Conservation (phyloP, 139 green algal species). For the Volvox africanus region DNA sequence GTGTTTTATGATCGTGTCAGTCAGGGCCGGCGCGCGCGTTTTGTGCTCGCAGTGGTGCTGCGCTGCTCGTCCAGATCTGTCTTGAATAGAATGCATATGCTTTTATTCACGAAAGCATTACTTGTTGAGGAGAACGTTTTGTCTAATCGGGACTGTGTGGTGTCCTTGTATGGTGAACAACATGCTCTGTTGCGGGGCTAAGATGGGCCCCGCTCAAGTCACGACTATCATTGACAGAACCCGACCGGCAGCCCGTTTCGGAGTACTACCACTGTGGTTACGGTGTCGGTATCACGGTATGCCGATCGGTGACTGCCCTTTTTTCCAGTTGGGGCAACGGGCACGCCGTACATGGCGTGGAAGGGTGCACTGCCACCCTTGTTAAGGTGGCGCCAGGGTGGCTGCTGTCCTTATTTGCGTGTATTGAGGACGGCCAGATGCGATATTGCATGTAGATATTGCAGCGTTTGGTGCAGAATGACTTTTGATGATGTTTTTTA, state of each 20-base stretch:
- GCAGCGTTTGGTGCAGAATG: no score
- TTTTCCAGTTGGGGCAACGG: conserved; percentile 15
- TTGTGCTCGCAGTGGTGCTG: conserved; percentile 35
- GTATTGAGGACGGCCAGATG: not conserved
- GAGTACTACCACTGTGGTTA: not conserved
- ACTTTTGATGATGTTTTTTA: not conserved
- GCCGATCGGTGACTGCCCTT: not conserved
- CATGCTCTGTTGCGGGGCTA: not conserved
- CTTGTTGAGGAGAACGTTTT: conserved; percentile 13
- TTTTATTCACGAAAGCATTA: conserved; percentile 23
- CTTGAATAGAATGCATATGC: conserved; percentile 35
- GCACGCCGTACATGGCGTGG: not conserved
- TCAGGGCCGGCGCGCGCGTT: conserved; percentile 28
- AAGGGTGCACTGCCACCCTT: not conserved
- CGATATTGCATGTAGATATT: not conserved
- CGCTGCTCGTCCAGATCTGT: conserved; percentile 34
- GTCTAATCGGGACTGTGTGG: conserved; percentile 25
- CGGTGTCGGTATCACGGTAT: not conserved
- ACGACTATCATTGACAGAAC: conserved; percentile 8
- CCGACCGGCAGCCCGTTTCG: conserved; percentile 6
- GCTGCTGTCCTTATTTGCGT: not conserved
- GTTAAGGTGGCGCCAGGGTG: not conserved
- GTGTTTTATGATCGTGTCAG: conserved; percentile 28
- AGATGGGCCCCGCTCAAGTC: not conserved
- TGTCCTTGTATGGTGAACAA: conserved; percentile 37